Evolutionary conservation across 2,329 filamentous ascomycete genomes (phyloP).

Genomic region (Macrophomina phaseolina): DNA sequence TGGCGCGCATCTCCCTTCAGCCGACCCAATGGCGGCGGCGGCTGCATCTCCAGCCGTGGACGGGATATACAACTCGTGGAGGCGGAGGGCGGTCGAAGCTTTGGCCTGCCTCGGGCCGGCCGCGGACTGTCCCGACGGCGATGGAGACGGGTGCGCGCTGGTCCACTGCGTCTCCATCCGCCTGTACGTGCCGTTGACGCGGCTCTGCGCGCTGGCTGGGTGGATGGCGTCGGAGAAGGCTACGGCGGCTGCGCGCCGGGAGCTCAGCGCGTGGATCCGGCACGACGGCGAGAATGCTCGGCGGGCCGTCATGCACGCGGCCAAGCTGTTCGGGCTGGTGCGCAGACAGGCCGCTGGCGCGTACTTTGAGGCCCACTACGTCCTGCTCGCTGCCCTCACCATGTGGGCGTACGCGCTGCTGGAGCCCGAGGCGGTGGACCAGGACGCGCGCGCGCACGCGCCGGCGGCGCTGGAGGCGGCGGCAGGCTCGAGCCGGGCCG

Average conservation of each 20-base stretch:
- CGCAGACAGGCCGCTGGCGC: neutral
- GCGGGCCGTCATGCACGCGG: constrained; percentile 17
- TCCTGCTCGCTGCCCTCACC: constrained; percentile 8
- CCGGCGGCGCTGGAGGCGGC: neutral
- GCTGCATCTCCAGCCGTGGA: neutral
- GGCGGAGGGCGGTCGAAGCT: neutral
- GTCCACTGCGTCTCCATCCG: constrained; percentile 11
- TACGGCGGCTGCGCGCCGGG: neutral
- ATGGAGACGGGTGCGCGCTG: neutral
- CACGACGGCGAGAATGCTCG: neutral
- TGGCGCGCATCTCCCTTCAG: constrained; percentile 6
- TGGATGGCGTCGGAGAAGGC: constrained; percentile 8
- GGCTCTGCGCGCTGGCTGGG: constrained; percentile 11
- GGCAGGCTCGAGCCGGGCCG: neutral
- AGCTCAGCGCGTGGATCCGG: neutral
- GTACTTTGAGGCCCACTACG: constrained; percentile 3
- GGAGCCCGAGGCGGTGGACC: constrained; percentile 7
- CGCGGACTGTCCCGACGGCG: neutral
- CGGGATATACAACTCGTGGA: neutral
- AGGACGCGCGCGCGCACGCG: neutral
- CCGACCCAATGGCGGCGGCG: neutral
- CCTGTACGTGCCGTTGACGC: neutral
- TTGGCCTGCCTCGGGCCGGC: neutral
- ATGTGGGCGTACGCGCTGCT: constrained; percentile 11
- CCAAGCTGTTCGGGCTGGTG: constrained; percentile 7